These are phyloP conservation scores for Coemansia interrupta DNA, from an alignment of 192 early-diverging fungal genomes.

Conservation along the genomic window DNA sequence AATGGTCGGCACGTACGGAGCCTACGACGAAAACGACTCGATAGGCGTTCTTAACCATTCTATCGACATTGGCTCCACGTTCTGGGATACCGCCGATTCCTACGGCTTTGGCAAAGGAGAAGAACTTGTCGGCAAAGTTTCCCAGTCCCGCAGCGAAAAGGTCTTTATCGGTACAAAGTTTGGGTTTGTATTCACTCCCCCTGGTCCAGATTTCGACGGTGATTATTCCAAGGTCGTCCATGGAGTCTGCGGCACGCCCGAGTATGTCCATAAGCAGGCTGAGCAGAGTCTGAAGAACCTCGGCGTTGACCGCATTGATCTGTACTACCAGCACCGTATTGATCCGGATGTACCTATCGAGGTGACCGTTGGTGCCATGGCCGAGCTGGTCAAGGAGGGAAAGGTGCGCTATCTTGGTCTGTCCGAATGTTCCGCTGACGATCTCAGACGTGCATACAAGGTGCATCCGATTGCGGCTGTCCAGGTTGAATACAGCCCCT, in stretches of 20 bases:
- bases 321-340: slow-evolving; percentile 40
- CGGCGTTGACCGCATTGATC: slow-evolving; percentile 34
- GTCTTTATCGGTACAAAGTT: slow-evolving; percentile 8
- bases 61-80: slow-evolving; percentile 55
- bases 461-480: slow-evolving; percentile 45
- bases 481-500: slow-evolving; percentile 46
- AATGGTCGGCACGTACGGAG: slow-evolving; percentile 46
- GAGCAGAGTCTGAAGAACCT: slow-evolving; percentile 23
- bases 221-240: not conserved
- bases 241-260: slow-evolving; percentile 40
- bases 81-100: slow-evolving; percentile 62
- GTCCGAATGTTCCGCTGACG: slow-evolving; percentile 55
- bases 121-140: slow-evolving; percentile 27
- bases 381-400: slow-evolving; percentile 40
- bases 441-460: slow-evolving; percentile 61
- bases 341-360: slow-evolving; percentile 36
- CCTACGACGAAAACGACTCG: slow-evolving; percentile 34
- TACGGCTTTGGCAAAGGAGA: slow-evolving; percentile 62
- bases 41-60: slow-evolving; percentile 48
- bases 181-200: not conserved
- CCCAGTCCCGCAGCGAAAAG: not conserved
- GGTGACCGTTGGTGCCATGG: slow-evolving; percentile 37
- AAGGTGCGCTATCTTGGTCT: slow-evolving; percentile 32
- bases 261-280: slow-evolving; percentile 47
- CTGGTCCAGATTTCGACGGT: not conserved